phyloP scores from a whole-genome alignment of 805 yeast genomes.

The Yarrowia sp. region DNA sequence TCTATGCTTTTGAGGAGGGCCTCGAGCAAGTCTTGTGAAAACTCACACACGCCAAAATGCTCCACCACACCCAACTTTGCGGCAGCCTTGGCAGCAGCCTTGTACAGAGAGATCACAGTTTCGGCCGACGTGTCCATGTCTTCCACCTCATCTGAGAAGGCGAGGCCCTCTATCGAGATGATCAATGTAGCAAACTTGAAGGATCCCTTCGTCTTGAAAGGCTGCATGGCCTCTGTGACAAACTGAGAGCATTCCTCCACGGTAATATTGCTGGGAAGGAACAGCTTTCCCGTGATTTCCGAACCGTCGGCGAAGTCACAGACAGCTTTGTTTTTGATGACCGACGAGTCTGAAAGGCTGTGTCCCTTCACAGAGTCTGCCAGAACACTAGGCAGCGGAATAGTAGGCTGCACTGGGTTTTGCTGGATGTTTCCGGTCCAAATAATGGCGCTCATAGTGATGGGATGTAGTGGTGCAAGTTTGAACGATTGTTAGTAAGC shows the following conservation, averaged over 20 bases:
- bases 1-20: slow-evolving; percentile 42
- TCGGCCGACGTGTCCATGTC: slow-evolving; percentile 41
- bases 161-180: slow-evolving; percentile 47
- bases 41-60: slow-evolving; percentile 47
- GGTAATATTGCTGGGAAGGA: slow-evolving; percentile 40
- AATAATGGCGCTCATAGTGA: slow-evolving; percentile 31
- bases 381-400: slow-evolving; percentile 28
- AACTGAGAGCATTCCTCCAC: slow-evolving; percentile 23
- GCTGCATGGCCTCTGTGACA: slow-evolving; percentile 39
- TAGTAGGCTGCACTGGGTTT: slow-evolving; percentile 34
- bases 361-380: slow-evolving; percentile 34
- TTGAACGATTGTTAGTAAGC: slow-evolving; percentile 26
- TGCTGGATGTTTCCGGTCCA: slow-evolving; percentile 39
- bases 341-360: slow-evolving; percentile 13
- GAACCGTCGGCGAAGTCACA: slow-evolving; percentile 36
- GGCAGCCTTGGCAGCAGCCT: slow-evolving; percentile 40
- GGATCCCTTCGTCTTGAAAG: slow-evolving; percentile 37
- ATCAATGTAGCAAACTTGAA: slow-evolving; percentile 40
- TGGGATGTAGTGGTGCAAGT: slow-evolving; percentile 13
- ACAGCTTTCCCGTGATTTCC: slow-evolving; percentile 42
- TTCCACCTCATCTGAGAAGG: slow-evolving; percentile 46
- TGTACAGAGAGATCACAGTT: slow-evolving; percentile 44
- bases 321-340: slow-evolving; percentile 20
- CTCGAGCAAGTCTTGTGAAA: slow-evolving; percentile 44
- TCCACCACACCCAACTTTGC: slow-evolving; percentile 37